Conservation (phyloP, 805 yeast genomes). For the Candida glaebosa region DNA sequence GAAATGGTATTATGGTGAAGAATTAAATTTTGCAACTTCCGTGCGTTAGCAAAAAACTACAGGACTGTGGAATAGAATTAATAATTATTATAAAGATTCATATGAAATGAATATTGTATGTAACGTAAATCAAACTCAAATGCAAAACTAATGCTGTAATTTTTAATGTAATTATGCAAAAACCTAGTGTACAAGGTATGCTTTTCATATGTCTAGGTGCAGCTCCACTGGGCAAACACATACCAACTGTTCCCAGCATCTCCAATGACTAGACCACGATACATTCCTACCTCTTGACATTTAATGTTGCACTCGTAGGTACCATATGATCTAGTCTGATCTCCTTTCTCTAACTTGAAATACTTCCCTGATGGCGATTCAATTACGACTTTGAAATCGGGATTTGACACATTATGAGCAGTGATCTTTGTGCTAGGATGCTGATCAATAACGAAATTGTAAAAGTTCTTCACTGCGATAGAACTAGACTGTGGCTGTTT, state of each 20-base stretch:
- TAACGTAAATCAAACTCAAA: slow-evolving; percentile 1
- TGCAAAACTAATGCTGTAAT: slow-evolving; percentile 3
- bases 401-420: slow-evolving; percentile 28
- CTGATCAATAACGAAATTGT: slow-evolving; percentile 62
- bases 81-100: background rate
- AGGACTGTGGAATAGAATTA: background rate
- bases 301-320: slow-evolving; percentile 58
- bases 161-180: slow-evolving; percentile 1
- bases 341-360: slow-evolving; percentile 52
- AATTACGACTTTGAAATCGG: slow-evolving; percentile 58
- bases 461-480: slow-evolving; percentile 53
- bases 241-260: slow-evolving; percentile 80
- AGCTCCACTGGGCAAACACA: slow-evolving; percentile 88
- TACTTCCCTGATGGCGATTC: slow-evolving; percentile 86
- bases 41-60: background rate
- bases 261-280: slow-evolving; percentile 79
- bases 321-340: slow-evolving; percentile 45
- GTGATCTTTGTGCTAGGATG: slow-evolving; percentile 54
- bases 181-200: background rate
- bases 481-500: slow-evolving; percentile 77
- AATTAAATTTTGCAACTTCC: background rate
- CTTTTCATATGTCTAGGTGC: slow-evolving; percentile 22
- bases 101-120: background rate
- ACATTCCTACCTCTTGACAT: slow-evolving; percentile 70
- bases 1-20: background rate